Base-by-base conservation (phyloP, 1,284 basidiomycete species). In the Athelia sp. region DNA sequence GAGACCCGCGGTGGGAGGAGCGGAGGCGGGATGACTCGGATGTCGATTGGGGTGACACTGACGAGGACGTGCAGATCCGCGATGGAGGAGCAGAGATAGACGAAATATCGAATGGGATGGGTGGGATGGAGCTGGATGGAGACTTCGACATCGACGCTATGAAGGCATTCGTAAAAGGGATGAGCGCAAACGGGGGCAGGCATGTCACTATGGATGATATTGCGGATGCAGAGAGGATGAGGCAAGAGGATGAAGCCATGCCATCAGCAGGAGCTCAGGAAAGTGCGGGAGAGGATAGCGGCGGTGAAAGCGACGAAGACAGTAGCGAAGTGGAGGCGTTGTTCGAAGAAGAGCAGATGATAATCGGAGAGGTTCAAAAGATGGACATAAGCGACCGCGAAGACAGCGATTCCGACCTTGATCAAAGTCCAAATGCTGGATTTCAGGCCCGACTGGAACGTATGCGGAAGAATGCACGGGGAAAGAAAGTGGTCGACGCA, bases 191-290 rank as follows among this genome's bases (percentile, higher is more conserved):
- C 21, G 80, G 76, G 4, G 73, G 74, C 14, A 60, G 57, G 40
- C 76, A 76, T 55, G 63, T 76, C 38, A 84, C 80, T n/a, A 80
- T 82, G 66, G 84, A 82, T 57, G 87, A 90, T 65, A 58, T 89
- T 21, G 74, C 68, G 43, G 83, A 84, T 60, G 71, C 64, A 48
- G 71, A 73, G 50, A 65, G 61, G 54, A 78, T 87, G 62, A 64
- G 56, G 50, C 54, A 52, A 43, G 84, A 87, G 54, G 84, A 87
- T 54, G 77, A 75, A 42, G 67, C 68, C 38, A 68, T 63, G 29
- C 60, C n/a, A n/a, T n/a, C n/a, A n/a, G n/a, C n/a, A n/a, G n/a
- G n/a, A n/a, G n/a, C n/a, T n/a, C n/a, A 40, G n/a, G n/a, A n/a
- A 9, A 4, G 15, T 9, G 19, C 9, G 15, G 36, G n/a, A 8